Evolutionary conservation across 2,329 filamentous ascomycete species (phyloP), one percentile per base, ranked within the genome.

Genomic region (Diatrype stigma): DNA sequence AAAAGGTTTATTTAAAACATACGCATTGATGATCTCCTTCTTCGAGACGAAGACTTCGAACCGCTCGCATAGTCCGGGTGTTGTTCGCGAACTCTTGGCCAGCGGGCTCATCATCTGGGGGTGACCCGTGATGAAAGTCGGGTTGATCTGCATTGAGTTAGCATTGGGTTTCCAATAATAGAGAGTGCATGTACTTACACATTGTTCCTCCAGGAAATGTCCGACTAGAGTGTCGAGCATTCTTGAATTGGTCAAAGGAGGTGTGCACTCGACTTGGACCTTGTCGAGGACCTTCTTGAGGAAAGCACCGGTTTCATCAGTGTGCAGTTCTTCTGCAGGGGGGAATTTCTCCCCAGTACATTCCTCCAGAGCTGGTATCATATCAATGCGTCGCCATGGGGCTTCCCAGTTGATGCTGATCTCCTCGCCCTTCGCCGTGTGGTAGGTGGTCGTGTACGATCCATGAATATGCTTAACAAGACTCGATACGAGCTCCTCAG

Each of bases 31-130:
- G 60, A 97, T 96, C 70, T 97, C 93, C 82, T 94, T 95, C 80
- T 91, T 95, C 79, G 87, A 91, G 44, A 96, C 94, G 61, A 99
- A 99, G 11, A 90, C 92, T 74, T 99, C 94, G 71, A 97, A 97
- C 50, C 94, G 89, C 78, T 99, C 94, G 70, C 91, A 96, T 32
- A 99, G 82, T 63, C 93, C 94, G 48, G 86, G 81, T 56, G 84
- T 82, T 45, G 79, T 74, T 59, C 94, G 89, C 73, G 96, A 90
- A 71, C 92, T 92, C 81, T 99, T 99, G 77, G 94, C 94, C 17
- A 99, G 80, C 8, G 94, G 94, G 16, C 89, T 94, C 93, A 97
- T 95, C 55, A 68, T 64, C 67, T 73, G 73, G 51, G 75, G 85
- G 71, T 96, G 90, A n/a, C 87, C 89, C 6, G 79, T 86, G 70